Evolutionary conservation across 257 asterid genomes (phyloP).

Genomic region (Ajuga chamaepitys): DNA sequence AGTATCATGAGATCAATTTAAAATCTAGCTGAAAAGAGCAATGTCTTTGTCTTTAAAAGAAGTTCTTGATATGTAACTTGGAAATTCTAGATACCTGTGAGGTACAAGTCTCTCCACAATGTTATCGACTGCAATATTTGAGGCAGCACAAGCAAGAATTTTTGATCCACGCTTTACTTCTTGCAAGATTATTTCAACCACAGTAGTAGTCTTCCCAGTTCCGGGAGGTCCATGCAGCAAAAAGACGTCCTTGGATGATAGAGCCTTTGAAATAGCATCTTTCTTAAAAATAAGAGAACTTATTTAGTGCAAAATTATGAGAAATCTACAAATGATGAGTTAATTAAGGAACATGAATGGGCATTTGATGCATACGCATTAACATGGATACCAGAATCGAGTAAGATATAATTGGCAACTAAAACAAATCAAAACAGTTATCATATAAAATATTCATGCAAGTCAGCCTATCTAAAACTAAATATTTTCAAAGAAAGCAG

Average conservation of each 20-base stretch:
- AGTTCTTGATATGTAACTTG: not conserved
- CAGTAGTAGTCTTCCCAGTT: slow-evolving; percentile 98
- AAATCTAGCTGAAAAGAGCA: not conserved
- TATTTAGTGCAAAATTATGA: slow-evolving; percentile 22
- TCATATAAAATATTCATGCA: not conserved
- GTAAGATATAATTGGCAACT: not conserved
- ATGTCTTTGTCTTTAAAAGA: not conserved
- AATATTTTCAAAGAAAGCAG: not conserved
- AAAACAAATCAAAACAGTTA: slow-evolving; percentile 1
- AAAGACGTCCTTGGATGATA: slow-evolving; percentile 87
- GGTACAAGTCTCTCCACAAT: slow-evolving; percentile 95
- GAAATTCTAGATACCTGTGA: slow-evolving; percentile 48
- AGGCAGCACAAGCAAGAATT: slow-evolving; percentile 96
- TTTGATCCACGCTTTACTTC: slow-evolving; percentile 94
- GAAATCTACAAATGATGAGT: not conserved
- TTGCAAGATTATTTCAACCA: slow-evolving; percentile 88
- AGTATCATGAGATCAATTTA: not conserved
- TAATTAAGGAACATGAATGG: slow-evolving; percentile 5
- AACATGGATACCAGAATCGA: not conserved
- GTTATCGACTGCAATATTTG: slow-evolving; percentile 98
- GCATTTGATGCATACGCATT: not conserved
- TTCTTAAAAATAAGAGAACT: slow-evolving; percentile 36
- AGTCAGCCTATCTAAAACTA: not conserved
- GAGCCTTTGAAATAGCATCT: slow-evolving; percentile 87
- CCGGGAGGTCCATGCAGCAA: slow-evolving; percentile 99